These are phyloP conservation scores for Colletotrichum theobromicola DNA, from an alignment of 2,329 filamentous ascomycete genomes.

Conservation along the genomic window DNA sequence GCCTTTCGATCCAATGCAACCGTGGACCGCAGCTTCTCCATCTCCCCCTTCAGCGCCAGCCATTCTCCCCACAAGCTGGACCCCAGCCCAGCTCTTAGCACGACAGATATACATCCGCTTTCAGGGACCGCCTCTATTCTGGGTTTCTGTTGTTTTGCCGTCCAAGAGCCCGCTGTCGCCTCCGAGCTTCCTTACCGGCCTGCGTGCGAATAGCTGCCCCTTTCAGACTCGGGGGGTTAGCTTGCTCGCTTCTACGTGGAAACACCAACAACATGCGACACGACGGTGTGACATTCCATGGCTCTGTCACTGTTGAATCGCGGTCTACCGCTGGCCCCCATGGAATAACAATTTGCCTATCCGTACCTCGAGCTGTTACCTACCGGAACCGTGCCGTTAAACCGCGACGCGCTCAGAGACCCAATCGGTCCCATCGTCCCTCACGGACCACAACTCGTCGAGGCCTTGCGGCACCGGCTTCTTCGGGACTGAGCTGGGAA, in stretches of 20 bases:
- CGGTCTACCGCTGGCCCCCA: neutral
- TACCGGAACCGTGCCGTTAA: neutral
- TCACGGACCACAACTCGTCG: neutral
- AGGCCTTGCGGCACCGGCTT: neutral
- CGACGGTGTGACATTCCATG: neutral
- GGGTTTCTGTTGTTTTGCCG: neutral
- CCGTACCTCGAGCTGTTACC: neutral
- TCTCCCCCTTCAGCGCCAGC: neutral
- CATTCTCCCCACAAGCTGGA: neutral
- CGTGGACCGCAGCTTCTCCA: neutral
- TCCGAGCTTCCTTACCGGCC: neutral
- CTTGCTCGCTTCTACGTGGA: neutral
- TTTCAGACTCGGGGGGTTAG: neutral
- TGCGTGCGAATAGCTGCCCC: neutral
- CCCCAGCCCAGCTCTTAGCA: neutral
- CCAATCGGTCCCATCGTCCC: neutral
- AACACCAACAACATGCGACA: neutral
- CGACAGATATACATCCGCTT: neutral
- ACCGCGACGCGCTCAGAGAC: neutral
- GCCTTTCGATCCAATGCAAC: slow-evolving; percentile 5
- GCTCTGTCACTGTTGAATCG: neutral
- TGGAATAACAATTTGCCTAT: neutral
- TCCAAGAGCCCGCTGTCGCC: neutral
- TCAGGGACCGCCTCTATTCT: neutral
- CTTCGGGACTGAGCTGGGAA: neutral